Evolutionary conservation across 495 filamentous ascomycete genomes (phyloP), one percentile per base, ranked within the genome.

Genomic region (Thermothielavioides terrestris): DNA sequence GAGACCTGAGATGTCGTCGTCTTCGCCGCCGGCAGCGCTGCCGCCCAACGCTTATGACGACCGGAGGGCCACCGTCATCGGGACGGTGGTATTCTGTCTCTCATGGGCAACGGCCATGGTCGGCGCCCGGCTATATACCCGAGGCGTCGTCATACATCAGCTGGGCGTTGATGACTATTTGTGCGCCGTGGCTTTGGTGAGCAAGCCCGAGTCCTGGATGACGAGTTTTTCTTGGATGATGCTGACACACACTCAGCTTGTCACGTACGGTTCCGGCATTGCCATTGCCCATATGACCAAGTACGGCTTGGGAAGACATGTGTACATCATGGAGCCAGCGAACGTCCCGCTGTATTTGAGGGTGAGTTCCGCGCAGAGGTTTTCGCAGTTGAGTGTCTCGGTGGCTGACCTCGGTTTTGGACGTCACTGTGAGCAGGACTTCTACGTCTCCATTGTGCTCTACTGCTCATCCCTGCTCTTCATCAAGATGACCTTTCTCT

Each of bases 391-490:
- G 38, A 10, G 20, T 28, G 6, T 37, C n/a, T n/a, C n/a, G n/a
- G n/a, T n/a, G n/a, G n/a, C n/a, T n/a, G n/a, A n/a, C n/a, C n/a
- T n/a, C n/a, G n/a, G n/a, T n/a, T n/a, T n/a, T n/a, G n/a, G n/a
- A n/a, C n/a, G n/a, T n/a, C n/a, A n/a, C n/a, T n/a, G n/a, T n/a
- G n/a, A 4, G 7, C 26, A 66, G 58, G 41, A 53, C 32, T 65
- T 66, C 40, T 64, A 66, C 55, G 21, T 60, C 34, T 67, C 62
- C 26, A 66, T 69, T 43, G 55, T 68, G 17, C 41, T 62, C 11
- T 69, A 69, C 59, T 62, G 58, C 45, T 40, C 50, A 1, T 44
- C 46, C 8, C 39, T 68, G 8, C 28, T 60, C 15, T 51, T 58
- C 32, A 48, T 62, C 47, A 69, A 69, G 49, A 30, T 65, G 7